A percentile compares a stretch with the other conserved stretches of the same genome.
Conservation (phyloP, 139 green algal genomes). For the Chlamydomonas schloesseri region DNA sequence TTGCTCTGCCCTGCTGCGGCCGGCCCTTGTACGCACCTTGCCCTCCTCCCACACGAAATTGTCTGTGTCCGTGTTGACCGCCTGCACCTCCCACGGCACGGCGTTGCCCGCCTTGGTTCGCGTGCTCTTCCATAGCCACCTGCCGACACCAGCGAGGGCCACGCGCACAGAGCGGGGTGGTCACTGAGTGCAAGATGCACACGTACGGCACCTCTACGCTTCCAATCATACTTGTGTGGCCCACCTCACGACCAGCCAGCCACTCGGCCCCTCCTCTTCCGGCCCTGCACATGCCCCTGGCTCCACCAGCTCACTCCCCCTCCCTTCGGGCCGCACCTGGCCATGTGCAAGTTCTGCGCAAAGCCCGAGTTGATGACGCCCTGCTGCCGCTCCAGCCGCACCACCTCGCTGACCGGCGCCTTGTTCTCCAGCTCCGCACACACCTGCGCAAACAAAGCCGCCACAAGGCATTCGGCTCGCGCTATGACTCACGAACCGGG, state of each 20-base stretch:
- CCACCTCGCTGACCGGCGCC: slow-evolving; percentile 42
- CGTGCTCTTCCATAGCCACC: slow-evolving; percentile 67
- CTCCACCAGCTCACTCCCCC: neutral
- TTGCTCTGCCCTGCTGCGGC: too few relatives aligned
- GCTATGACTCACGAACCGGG: neutral
- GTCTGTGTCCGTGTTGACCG: slow-evolving; percentile 67
- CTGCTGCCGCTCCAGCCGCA: slow-evolving; percentile 45
- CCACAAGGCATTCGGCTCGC: too few relatives aligned
- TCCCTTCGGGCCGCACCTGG: neutral
- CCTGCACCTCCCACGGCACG: slow-evolving; percentile 68
- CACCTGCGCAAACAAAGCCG: slow-evolving; percentile 31
- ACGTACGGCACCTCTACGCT: too few relatives aligned
- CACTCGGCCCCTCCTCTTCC: too few relatives aligned
- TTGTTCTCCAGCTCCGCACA: slow-evolving; percentile 57
- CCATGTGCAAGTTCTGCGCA: slow-evolving; percentile 48
- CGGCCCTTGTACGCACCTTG: slow-evolving; percentile 46
- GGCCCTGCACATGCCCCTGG: too few relatives aligned
- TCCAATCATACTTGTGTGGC: too few relatives aligned
- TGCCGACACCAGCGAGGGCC: neutral
- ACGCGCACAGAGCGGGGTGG: neutral
- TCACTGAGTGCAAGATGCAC: neutral
- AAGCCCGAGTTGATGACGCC: slow-evolving; percentile 52
- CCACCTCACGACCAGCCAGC: neutral
- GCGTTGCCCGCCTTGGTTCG: slow-evolving; percentile 45
- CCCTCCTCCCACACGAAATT: slow-evolving; percentile 70